Conservation (phyloP, 1,284 basidiomycete species). For the Sanghuangporus weigelae region DNA sequence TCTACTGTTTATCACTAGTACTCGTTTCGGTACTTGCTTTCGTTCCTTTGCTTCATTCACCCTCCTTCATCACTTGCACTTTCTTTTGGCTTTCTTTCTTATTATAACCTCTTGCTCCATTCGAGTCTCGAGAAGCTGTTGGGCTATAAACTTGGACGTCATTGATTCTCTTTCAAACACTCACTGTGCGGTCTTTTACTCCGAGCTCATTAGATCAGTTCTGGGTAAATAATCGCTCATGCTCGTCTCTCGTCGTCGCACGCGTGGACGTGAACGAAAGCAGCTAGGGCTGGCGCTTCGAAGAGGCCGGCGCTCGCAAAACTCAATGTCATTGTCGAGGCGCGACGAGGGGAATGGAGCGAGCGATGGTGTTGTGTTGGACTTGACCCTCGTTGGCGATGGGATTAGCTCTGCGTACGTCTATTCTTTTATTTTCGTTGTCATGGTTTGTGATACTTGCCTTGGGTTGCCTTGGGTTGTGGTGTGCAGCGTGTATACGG, state of each 20-base stretch:
- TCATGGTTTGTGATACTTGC: background rate
- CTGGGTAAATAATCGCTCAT: background rate
- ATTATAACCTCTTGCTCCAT: too few species aligned
- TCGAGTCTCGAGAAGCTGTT: too few species aligned
- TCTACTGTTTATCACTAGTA: background rate
- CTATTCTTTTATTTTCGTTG: background rate
- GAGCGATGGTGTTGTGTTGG: constrained; percentile 45
- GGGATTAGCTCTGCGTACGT: constrained; percentile 49
- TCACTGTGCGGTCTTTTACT: too few species aligned
- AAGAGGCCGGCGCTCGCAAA: background rate
- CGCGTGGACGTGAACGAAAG: background rate
- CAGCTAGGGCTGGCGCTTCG: background rate
- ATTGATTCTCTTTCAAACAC: too few species aligned
- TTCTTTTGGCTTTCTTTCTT: too few species aligned
- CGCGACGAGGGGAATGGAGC: constrained; percentile 35
- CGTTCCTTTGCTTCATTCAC: background rate
- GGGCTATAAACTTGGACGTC: too few species aligned
- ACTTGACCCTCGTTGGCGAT: constrained; percentile 43
- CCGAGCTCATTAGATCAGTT: too few species aligned
- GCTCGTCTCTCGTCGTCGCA: background rate
- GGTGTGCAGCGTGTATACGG: constrained; percentile 49
- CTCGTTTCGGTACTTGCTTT: background rate
- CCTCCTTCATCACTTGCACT: background rate
- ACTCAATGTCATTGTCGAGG: background rate
- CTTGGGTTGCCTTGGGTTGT: background rate